Conservation (phyloP, 768 basidiomycete genomes). For the Boletus rubescentipes region DNA sequence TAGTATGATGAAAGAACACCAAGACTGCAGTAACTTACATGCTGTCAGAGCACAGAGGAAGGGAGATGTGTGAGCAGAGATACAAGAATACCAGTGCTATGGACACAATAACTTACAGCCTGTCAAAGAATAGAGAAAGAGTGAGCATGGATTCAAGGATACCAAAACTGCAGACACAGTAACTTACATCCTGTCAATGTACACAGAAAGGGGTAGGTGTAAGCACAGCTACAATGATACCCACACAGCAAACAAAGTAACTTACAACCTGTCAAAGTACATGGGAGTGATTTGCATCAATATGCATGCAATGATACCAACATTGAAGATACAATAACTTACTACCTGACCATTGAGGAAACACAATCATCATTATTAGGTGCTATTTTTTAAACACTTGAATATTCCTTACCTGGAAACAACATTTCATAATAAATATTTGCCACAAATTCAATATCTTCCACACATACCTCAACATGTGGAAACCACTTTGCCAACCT, state of each 20-base stretch:
- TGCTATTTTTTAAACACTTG: background rate
- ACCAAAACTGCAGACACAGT: background rate
- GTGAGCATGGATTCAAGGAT: background rate
- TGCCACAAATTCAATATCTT: background rate
- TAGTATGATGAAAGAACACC: no score
- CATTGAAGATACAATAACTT: background rate
- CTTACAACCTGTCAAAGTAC: no score
- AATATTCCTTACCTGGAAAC: background rate
- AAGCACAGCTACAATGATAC: background rate
- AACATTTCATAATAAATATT: background rate
- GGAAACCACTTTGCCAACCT: background rate
- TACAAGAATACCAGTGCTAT: no score
- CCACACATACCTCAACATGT: background rate
- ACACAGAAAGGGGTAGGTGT: background rate
- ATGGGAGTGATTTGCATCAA: no score
- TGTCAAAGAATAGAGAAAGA: background rate
- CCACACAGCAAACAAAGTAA: no score
- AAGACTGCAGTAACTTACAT: no score
- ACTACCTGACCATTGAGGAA: no score
- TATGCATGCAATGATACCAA: no score
- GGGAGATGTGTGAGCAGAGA: no score
- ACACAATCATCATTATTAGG: no score
- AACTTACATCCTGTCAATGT: background rate
- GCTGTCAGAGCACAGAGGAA: no score
- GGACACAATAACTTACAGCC: no score